Conservation (phyloP, 306 rosid species). For the Vigna reflexopilosa region DNA sequence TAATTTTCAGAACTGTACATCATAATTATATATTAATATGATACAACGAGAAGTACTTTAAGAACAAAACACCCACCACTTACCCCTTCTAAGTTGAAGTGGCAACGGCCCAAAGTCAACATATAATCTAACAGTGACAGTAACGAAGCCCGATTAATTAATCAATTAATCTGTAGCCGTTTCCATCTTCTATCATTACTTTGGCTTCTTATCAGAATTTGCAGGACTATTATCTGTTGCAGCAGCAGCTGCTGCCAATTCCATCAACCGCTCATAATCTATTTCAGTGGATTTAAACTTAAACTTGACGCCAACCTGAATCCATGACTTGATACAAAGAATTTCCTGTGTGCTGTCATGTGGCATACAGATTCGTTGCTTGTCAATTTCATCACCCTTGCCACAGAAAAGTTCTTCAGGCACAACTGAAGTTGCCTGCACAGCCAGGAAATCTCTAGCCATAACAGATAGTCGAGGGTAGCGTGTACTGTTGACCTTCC, state of each 20-base stretch:
- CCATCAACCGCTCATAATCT: slow-evolving; percentile 61
- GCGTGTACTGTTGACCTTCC: slow-evolving; percentile 87
- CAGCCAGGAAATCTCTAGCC: slow-evolving; percentile 94
- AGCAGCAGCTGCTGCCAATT: slow-evolving; percentile 48
- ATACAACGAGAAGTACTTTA: slow-evolving; percentile 42
- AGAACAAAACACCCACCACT: slow-evolving; percentile 36
- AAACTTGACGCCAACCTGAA: slow-evolving; percentile 78
- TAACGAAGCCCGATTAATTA: slow-evolving; percentile 32
- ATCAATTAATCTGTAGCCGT: slow-evolving; percentile 17
- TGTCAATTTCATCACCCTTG: slow-evolving; percentile 80
- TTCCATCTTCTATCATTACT: slow-evolving; percentile 22
- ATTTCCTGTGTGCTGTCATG: slow-evolving; percentile 75
- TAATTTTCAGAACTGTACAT: slow-evolving; percentile 56
- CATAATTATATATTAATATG: slow-evolving; percentile 33
- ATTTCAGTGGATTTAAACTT: slow-evolving; percentile 62
- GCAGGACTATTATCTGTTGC: slow-evolving; percentile 46
- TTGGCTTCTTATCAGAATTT: slow-evolving; percentile 57
- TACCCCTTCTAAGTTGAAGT: slow-evolving; percentile 40
- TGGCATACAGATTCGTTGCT: slow-evolving; percentile 80
- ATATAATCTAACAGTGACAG: slow-evolving; percentile 36
- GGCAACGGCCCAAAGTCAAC: slow-evolving; percentile 27
- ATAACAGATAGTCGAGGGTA: slow-evolving; percentile 88
- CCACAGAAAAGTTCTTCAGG: slow-evolving; percentile 89
- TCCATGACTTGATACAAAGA: slow-evolving; percentile 90
- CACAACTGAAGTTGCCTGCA: slow-evolving; percentile 85